These are phyloP conservation scores for Fraxinus pennsylvanica DNA, from an alignment of 257 asterid species.

Conservation along the genomic window DNA sequence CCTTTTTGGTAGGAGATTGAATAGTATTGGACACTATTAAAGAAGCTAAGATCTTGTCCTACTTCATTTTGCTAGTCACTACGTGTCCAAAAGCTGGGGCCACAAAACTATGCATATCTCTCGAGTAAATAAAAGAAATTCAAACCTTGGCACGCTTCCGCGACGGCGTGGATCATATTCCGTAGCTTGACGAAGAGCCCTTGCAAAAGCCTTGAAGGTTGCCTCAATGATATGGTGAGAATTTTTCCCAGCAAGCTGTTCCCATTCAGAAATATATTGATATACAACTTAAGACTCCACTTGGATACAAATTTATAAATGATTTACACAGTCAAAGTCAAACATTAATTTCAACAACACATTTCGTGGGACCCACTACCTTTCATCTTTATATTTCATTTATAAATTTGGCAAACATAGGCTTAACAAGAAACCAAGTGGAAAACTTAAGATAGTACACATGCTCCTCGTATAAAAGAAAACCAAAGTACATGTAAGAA, in stretches of 20 bases:
- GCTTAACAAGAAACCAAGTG: neutral
- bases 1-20: neutral
- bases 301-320: too few relatives aligned
- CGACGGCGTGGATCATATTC: slow-evolving; percentile 80
- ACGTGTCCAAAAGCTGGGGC: neutral
- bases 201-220: slow-evolving; percentile 94
- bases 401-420: too few relatives aligned
- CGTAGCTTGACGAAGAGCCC: slow-evolving; percentile 98
- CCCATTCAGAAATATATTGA: slow-evolving; percentile 14
- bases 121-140: neutral
- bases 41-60: neutral
- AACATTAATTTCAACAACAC: too few relatives aligned
- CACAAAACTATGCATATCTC: neutral
- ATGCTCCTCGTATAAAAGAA: neutral
- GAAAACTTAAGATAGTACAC: too few relatives aligned
- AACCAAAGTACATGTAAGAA: neutral
- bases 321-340: too few relatives aligned
- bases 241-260: slow-evolving; percentile 84
- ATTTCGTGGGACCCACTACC: too few relatives aligned
- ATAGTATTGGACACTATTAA: neutral
- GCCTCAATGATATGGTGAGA: slow-evolving; percentile 99
- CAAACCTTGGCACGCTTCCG: slow-evolving; percentile 87
- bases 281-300: neutral
- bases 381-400: too few relatives aligned
- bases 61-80: neutral